Evolutionary conservation across 305 asterid genomes (phyloP).

Genomic region (Rubia peregrina): DNA sequence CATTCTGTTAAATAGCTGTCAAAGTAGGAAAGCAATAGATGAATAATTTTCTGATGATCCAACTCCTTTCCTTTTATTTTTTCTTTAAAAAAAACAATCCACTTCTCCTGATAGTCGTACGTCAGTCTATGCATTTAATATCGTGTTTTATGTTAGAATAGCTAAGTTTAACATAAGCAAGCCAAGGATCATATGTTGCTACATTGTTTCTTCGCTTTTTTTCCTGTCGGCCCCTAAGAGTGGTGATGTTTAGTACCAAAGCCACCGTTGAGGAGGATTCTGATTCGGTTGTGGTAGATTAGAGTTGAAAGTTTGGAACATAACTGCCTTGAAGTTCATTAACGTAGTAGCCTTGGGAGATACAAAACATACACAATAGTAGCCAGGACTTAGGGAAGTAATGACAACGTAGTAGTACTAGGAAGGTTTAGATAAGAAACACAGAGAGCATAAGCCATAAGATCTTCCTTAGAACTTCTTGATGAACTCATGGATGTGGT

Average conservation of each 20-base stretch:
- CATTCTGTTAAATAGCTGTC: not conserved
- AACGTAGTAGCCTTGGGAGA: not conserved
- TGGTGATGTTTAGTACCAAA: not conserved
- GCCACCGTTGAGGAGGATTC: not conserved
- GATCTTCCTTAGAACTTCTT: constrained; percentile 13
- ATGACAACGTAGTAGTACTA: not conserved
- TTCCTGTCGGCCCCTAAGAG: not conserved
- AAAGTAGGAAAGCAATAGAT: not conserved
- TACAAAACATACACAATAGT: not conserved
- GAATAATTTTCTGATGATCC: not conserved
- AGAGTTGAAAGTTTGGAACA: not conserved
- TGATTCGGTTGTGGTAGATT: not conserved
- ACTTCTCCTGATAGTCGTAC: too few species aligned
- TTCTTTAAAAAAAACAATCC: too few species aligned
- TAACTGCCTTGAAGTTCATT: not conserved
- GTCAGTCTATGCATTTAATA: too few species aligned
- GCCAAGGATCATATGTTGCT: not conserved
- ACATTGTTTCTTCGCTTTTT: not conserved
- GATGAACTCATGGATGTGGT: constrained; percentile 23
- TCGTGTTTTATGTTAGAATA: too few species aligned
- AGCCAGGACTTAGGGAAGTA: not conserved
- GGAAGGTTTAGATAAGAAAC: not conserved
- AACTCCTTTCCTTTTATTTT: not conserved
- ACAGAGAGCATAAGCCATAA: not conserved
- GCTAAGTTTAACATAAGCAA: too few species aligned